Evolutionary conservation across 148 eudicot species (phyloP).

Genomic region (Diospyros kaki): DNA sequence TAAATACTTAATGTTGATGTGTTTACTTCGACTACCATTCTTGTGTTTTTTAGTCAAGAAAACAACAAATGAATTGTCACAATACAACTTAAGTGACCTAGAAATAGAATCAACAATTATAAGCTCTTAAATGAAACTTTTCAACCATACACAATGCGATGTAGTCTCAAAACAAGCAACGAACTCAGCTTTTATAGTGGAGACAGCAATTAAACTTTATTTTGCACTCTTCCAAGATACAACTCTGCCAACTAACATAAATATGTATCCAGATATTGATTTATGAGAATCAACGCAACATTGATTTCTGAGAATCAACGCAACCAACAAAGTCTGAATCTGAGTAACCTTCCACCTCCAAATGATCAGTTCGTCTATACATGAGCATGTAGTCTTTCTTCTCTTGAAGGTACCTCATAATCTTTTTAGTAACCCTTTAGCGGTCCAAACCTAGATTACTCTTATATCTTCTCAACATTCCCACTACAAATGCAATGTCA

Average conservation of each 20-base stretch:
- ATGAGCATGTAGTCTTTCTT: not conserved
- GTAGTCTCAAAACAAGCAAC: not conserved
- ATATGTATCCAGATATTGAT: not conserved
- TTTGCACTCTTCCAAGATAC: not conserved
- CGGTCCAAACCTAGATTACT: not conserved
- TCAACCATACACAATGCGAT: not conserved
- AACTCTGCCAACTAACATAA: not conserved
- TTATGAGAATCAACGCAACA: not conserved
- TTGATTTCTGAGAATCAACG: too few species aligned
- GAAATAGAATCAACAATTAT: slow-evolving; percentile 6
- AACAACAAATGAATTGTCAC: slow-evolving; percentile 6
- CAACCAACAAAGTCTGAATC: not conserved
- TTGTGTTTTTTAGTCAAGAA: slow-evolving; percentile 5
- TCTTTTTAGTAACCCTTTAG: not conserved
- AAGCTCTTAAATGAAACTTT: slow-evolving; percentile 10
- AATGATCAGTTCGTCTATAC: not conserved
- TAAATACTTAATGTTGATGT: too few species aligned
- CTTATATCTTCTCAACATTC: not conserved
- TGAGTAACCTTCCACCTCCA: not conserved
- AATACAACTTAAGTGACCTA: not conserved
- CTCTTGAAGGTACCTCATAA: not conserved
- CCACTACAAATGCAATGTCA: too few species aligned
- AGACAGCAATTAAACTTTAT: not conserved
- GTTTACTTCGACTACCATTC: not conserved
- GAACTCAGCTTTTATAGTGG: not conserved